Percentiles rank a stretch among this genome's conserved stretches.
Conservation (phyloP, 768 basidiomycete species). For the Ephemerocybe angulata region DNA sequence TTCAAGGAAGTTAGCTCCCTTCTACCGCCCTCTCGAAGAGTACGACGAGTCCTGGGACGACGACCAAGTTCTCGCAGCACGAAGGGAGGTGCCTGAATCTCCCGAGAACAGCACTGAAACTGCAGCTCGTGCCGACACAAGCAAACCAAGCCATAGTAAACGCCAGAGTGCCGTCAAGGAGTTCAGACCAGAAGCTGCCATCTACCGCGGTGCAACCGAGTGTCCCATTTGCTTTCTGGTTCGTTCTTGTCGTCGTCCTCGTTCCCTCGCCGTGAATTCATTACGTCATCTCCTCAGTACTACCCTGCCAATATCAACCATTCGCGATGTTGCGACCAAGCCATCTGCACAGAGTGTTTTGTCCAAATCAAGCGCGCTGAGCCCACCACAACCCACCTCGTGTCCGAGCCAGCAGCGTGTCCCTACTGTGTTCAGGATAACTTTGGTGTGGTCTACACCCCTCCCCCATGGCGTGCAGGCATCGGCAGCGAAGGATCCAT, state of each 20-base stretch:
- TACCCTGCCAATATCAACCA: constrained; percentile 97
- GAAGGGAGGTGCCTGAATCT: constrained; percentile 61
- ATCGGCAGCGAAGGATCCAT: constrained; percentile 65
- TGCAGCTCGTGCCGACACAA: constrained; percentile 43
- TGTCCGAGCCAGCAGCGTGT: constrained; percentile 95
- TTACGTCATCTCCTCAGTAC: constrained; percentile 57
- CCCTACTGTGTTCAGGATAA: constrained; percentile 98
- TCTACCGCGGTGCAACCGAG: constrained; percentile 84
- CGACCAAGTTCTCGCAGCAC: constrained; percentile 77
- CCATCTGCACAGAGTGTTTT: constrained; percentile 98
- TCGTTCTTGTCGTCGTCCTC: constrained; percentile 29
- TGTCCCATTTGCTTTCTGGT: constrained; percentile 99
- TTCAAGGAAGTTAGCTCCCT: constrained; percentile 87
- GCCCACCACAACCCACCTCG: constrained; percentile 90
- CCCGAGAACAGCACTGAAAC: constrained; percentile 40
- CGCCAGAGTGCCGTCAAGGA: constrained; percentile 62
- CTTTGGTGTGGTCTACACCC: constrained; percentile 88
- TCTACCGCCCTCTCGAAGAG: constrained; percentile 94
- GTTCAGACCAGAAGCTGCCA: constrained; percentile 67
- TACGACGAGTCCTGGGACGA: constrained; percentile 88
- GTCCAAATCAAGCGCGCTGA: constrained; percentile 98
- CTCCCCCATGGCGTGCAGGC: constrained; percentile 78
- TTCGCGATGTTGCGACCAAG: constrained; percentile 97
- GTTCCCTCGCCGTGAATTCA: constrained; percentile 19
- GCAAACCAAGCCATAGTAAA: constrained; percentile 45